Conservation (phyloP, 1,139 yeast species). For the Lodderomyces elongisporus region DNA sequence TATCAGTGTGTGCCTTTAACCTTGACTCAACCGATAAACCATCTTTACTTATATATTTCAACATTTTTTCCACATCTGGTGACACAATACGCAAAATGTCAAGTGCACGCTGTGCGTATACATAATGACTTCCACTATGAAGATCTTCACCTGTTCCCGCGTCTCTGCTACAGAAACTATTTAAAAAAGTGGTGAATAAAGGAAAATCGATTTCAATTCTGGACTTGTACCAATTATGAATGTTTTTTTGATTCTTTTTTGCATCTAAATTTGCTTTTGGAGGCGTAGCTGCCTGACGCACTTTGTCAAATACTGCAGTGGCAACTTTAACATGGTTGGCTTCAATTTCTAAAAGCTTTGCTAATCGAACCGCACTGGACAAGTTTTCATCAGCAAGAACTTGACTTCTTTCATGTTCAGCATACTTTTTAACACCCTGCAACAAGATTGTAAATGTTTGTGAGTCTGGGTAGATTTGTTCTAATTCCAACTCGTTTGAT, state of each 20-base stretch:
- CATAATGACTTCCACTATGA: slow-evolving; percentile 26
- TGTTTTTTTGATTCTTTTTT: not conserved
- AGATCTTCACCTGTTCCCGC: slow-evolving; percentile 23
- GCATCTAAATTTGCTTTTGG: slow-evolving; percentile 15
- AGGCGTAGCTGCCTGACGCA: slow-evolving; percentile 27
- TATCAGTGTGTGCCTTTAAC: slow-evolving; percentile 14
- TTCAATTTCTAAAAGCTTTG: slow-evolving; percentile 24
- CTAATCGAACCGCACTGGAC: slow-evolving; percentile 18
- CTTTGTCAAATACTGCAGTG: slow-evolving; percentile 24
- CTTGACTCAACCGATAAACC: slow-evolving; percentile 3
- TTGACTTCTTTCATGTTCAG: slow-evolving; percentile 16
- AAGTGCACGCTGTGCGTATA: slow-evolving; percentile 19
- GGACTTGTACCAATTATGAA: slow-evolving; percentile 3
- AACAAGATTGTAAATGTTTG: slow-evolving; percentile 40
- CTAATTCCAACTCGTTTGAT: slow-evolving; percentile 13
- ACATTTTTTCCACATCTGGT: slow-evolving; percentile 27
- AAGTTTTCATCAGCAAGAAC: slow-evolving; percentile 15
- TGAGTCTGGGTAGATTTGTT: slow-evolving; percentile 25
- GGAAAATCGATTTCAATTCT: slow-evolving; percentile 12
- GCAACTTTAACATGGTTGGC: slow-evolving; percentile 27
- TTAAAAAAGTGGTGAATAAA: slow-evolving; percentile 26
- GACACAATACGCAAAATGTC: slow-evolving; percentile 8
- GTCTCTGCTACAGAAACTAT: slow-evolving; percentile 27
- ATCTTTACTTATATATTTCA: slow-evolving; percentile 12
- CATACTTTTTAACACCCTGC: slow-evolving; percentile 29